A percentile compares a stretch with the other conserved stretches of the same genome.
Conservation (phyloP, 2,329 filamentous ascomycete species). For the Tolypocladium cylindrosporum region DNA sequence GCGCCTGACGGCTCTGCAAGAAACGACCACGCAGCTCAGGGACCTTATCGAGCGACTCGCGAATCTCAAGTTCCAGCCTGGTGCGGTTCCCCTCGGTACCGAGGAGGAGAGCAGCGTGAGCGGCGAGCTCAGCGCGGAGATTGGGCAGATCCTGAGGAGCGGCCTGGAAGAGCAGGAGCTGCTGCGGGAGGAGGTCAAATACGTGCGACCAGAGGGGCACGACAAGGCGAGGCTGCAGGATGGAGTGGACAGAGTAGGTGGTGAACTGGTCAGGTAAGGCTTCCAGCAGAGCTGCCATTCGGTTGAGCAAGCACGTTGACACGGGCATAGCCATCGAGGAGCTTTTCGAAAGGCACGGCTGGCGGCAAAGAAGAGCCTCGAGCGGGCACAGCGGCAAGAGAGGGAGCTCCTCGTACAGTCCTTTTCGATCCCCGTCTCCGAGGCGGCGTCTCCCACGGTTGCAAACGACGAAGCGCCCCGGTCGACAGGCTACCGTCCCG, state of each 20-base stretch:
- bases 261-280: constrained; percentile 60
- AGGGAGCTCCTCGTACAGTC: constrained; percentile 64
- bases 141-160: constrained; percentile 66
- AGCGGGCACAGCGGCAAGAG: constrained; percentile 65
- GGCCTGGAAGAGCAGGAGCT: constrained; percentile 78
- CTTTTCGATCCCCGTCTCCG: constrained; percentile 36
- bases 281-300: background rate
- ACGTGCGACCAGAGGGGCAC: constrained; percentile 44
- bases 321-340: constrained; percentile 36
- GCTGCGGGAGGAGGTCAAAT: constrained; percentile 66
- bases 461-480: constrained; percentile 12
- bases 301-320: background rate
- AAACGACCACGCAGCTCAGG: constrained; percentile 46
- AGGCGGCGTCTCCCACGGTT: constrained; percentile 18
- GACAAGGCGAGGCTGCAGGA: constrained; percentile 58
- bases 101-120: constrained; percentile 45
- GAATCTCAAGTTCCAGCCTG: constrained; percentile 47
- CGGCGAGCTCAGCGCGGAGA: constrained; percentile 69
- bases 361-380: constrained; percentile 63
- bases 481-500: constrained; percentile 9
- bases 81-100: constrained; percentile 40
- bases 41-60: constrained; percentile 51
- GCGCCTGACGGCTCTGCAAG: constrained; percentile 50
- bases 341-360: constrained; percentile 78
- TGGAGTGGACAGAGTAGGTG: constrained; percentile 53